Evolutionary conservation across 768 basidiomycete genomes (phyloP).

Genomic region (Coprinellus micaceus): DNA sequence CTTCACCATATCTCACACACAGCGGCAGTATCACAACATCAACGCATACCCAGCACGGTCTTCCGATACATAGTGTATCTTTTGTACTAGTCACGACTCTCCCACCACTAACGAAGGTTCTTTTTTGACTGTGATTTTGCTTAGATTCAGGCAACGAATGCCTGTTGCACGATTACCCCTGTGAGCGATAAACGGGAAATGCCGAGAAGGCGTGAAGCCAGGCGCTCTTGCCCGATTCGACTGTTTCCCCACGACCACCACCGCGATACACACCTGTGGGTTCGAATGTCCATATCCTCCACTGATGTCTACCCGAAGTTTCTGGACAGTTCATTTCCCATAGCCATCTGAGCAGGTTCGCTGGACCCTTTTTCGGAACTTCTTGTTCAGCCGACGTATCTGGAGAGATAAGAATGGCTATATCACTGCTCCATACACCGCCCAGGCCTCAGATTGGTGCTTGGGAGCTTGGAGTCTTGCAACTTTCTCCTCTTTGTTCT

Average conservation of each 20-base stretch:
- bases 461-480: conserved; percentile 29
- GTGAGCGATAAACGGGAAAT: background rate
- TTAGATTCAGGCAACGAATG: too few species aligned
- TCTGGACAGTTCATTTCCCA: conserved; percentile 4
- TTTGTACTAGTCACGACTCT: background rate
- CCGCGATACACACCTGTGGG: background rate
- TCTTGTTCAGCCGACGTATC: background rate
- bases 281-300: background rate
- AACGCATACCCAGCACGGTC: background rate
- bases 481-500: conserved; percentile 42
- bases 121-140: too few species aligned
- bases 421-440: background rate
- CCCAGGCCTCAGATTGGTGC: background rate
- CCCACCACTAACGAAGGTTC: background rate
- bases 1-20: background rate
- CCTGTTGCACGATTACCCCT: too few species aligned
- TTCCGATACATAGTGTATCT: background rate
- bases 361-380: background rate
- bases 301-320: background rate
- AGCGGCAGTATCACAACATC: background rate
- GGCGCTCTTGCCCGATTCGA: background rate
- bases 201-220: background rate
- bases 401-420: conserved; percentile 2
- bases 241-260: too few species aligned
- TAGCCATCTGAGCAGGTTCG: background rate